Evolutionary conservation across 2,329 filamentous ascomycete genomes (phyloP).

Genomic region (Leptographium procerum): DNA sequence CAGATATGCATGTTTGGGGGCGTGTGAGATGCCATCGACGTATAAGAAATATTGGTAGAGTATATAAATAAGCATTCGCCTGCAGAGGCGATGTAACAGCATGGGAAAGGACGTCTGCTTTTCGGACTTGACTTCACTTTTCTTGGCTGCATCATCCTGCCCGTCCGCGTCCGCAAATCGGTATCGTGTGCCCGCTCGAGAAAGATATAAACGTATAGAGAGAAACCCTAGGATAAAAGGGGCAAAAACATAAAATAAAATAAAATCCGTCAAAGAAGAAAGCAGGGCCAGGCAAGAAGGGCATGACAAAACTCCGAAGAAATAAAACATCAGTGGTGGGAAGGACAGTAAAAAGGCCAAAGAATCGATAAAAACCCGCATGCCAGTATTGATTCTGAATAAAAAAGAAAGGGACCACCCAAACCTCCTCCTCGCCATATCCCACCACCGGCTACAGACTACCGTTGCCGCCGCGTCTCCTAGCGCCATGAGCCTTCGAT

Average conservation of each 20-base stretch:
- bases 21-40: not conserved
- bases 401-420: not conserved
- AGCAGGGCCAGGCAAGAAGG: not conserved
- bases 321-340: not conserved
- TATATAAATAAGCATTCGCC: not conserved
- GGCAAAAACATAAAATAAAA: not conserved
- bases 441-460: not conserved
- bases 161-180: not conserved
- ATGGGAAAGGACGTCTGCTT: not conserved
- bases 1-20: not conserved
- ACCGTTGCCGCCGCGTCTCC: not conserved
- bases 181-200: not conserved
- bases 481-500: constrained; percentile 29
- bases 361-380: no score
- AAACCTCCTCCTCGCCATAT: not conserved
- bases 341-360: not conserved
- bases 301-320: not conserved
- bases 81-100: not conserved
- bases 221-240: not conserved
- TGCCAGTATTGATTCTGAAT: not conserved
- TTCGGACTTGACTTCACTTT: not conserved
- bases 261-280: not conserved
- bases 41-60: not conserved
- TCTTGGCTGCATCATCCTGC: not conserved
- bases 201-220: not conserved